Evolutionary conservation across 106 monocot species (phyloP), one percentile per base, ranked within the genome.

Genomic region (Narthecium ossifragum): DNA sequence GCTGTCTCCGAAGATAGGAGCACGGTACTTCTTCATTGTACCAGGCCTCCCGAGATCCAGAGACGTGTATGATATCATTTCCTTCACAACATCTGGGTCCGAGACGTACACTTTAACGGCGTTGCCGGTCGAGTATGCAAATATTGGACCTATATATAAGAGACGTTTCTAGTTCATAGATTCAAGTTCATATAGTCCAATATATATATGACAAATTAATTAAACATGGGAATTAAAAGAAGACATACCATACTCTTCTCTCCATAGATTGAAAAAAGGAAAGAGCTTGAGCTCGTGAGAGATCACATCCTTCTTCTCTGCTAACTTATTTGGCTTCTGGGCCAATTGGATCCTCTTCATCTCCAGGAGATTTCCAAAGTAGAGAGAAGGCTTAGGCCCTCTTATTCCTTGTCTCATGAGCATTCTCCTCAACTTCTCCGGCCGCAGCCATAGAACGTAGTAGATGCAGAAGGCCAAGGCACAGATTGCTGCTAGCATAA

Each of bases 41-140:
- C 67, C 47, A 2, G 92, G 67, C 62, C 79, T 92, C 22, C 92
- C 92, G 22, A 92, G 23, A 64, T 79, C 78, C 41, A 73, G 23
- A 21, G 92, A 85, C 17, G 61, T 58, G 11, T 72, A 75, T 0
- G 68, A 68, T 29, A 78, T 61, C 3, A 93, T 85, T 14, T 93
- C 88, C 61, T 59, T 79, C 53, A 88, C 73, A 2, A 93, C 14
- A 9, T 70, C 84, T 14, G 76, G 61, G 26, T 82, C 62, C 34
- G 70, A 69, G 37, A 85, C 73, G 34, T 81, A 62, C 31, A 93
- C 18, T 3, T 64, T 32, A 25, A 69, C 70, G 1, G 64, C 48
- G 41, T 47, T 81, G 0, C 84, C 86, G 25, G 61, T 73, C 33
- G 73, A 78, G 37, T 70, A 93, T 30, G 69, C 15, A 53, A 81